These are phyloP conservation scores for Pyrenochaeta sp. DNA, from an alignment of 2,329 filamentous ascomycete genomes.

Conservation along the genomic window DNA sequence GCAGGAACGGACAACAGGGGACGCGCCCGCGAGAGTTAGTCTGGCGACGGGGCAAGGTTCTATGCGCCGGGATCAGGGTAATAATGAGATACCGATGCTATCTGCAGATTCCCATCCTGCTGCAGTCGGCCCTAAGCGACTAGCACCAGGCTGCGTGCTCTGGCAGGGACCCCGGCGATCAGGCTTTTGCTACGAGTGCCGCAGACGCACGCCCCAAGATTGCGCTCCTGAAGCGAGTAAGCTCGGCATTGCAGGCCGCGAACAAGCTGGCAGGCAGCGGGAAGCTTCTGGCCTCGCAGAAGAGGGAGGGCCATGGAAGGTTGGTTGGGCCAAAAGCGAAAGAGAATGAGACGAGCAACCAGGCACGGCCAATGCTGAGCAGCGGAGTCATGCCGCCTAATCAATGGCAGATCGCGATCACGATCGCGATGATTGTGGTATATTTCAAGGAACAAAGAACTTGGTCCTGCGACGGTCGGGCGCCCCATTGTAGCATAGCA, in stretches of 20 bases:
- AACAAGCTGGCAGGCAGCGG: too few relatives aligned
- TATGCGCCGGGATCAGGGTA: slow-evolving; percentile 24
- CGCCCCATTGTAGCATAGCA: not conserved
- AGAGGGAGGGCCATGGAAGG: too few relatives aligned
- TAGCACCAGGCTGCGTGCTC: slow-evolving; percentile 10
- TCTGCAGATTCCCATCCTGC: slow-evolving; percentile 12
- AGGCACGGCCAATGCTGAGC: slow-evolving; percentile 14
- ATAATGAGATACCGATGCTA: slow-evolving; percentile 16
- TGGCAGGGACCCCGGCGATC: slow-evolving; percentile 26
- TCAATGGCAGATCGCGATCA: not conserved
- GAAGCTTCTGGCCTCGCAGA: not conserved
- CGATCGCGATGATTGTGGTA: too few relatives aligned
- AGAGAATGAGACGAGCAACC: slow-evolving; percentile 3
- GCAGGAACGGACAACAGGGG: slow-evolving; percentile 25
- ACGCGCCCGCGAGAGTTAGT: slow-evolving; percentile 6
- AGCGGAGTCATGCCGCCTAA: slow-evolving; percentile 19
- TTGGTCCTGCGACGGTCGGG: not conserved
- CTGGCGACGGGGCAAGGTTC: slow-evolving; percentile 13
- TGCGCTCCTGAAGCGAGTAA: too few relatives aligned
- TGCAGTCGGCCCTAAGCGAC: slow-evolving; percentile 15
- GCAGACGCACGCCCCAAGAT: not conserved
- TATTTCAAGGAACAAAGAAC: not conserved
- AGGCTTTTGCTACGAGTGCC: slow-evolving; percentile 1
- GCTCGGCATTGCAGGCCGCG: not conserved
- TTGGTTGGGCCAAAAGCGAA: not conserved